Percentiles rank a stretch among this genome's conserved stretches.
These are phyloP conservation scores for Pezicula carpinea DNA, from an alignment of 2,329 filamentous ascomycete species.

Conservation along the genomic window DNA sequence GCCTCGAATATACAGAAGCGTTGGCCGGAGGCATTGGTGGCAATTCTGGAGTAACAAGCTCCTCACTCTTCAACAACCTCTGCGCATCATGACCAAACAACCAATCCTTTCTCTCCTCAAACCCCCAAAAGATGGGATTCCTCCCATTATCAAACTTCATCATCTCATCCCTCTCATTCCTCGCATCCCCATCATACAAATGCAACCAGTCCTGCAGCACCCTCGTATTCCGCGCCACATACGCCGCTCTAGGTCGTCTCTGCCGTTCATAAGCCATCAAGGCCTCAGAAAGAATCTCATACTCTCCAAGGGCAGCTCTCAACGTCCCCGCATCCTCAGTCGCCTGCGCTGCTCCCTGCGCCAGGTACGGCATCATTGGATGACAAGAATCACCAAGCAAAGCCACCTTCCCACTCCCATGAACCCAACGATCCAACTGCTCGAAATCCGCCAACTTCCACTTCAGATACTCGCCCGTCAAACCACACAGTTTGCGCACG, in stretches of 20 bases:
- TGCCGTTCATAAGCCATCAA: no score
- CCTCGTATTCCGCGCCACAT: background rate
- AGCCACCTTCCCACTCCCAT: background rate
- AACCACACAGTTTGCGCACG: background rate
- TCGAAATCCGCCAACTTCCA: slow-evolving; percentile 1
- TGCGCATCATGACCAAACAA: background rate
- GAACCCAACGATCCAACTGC: background rate
- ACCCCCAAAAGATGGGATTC: background rate
- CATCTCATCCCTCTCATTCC: background rate
- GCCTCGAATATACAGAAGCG: no score
- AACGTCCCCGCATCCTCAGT: slow-evolving; percentile 48
- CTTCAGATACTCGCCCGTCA: slow-evolving; percentile 1
- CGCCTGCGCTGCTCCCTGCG: slow-evolving; percentile 59
- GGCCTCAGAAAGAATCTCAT: no score
- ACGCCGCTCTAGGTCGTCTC: background rate
- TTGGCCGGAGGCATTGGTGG: no score
- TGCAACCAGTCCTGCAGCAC: slow-evolving; percentile 1
- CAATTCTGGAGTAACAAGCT: no score
- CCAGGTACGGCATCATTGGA: slow-evolving; percentile 58
- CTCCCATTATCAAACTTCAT: background rate
- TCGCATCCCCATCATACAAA: background rate
- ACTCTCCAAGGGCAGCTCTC: background rate
- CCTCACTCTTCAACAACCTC: no score
- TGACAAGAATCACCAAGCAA: slow-evolving; percentile 54
- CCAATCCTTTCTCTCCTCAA: background rate